Evolutionary conservation across 2,329 filamentous ascomycete species (phyloP).

Genomic region (Aspergillus melleus): DNA sequence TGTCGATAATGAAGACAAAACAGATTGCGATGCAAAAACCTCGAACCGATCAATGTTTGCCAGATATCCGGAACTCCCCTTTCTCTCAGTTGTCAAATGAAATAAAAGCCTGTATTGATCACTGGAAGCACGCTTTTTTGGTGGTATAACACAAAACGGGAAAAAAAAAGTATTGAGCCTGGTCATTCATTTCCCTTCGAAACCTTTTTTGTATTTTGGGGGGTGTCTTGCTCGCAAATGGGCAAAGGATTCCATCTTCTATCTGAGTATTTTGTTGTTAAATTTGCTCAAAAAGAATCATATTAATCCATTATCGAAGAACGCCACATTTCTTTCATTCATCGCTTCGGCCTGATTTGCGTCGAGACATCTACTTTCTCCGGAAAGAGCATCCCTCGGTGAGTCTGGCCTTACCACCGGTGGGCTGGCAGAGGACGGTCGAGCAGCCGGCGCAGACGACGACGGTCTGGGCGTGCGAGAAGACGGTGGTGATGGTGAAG

Average conservation of each 20-base stretch:
- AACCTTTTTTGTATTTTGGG: slow-evolving; percentile 52
- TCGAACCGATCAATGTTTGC: slow-evolving; percentile 55
- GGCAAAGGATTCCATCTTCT: slow-evolving; percentile 50
- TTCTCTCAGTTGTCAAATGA: slow-evolving; percentile 42
- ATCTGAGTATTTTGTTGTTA: slow-evolving; percentile 34
- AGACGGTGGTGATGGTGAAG: slow-evolving; percentile 99
- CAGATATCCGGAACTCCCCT: slow-evolving; percentile 82
- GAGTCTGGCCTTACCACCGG: slow-evolving; percentile 97
- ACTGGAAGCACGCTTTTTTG: slow-evolving; percentile 45
- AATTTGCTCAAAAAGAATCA: slow-evolving; percentile 29
- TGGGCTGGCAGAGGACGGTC: slow-evolving; percentile 98
- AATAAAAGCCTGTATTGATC: slow-evolving; percentile 30
- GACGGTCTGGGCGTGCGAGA: slow-evolving; percentile 99
- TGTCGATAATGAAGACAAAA: slow-evolving; percentile 36
- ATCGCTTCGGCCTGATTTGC: slow-evolving; percentile 25
- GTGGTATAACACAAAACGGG: slow-evolving; percentile 19
- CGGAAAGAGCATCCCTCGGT: slow-evolving; percentile 99
- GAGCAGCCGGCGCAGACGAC: slow-evolving; percentile 99
- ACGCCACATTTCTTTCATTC: slow-evolving; percentile 39
- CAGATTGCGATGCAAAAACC: slow-evolving; percentile 19
- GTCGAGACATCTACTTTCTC: slow-evolving; percentile 76
- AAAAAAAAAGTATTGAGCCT: slow-evolving; percentile 39
- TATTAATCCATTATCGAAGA: slow-evolving; percentile 31
- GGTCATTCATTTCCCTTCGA: slow-evolving; percentile 58
- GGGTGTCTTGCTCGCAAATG: slow-evolving; percentile 45